Base-by-base conservation (phyloP, 495 filamentous ascomycete species). In the Daldinia loculata region DNA sequence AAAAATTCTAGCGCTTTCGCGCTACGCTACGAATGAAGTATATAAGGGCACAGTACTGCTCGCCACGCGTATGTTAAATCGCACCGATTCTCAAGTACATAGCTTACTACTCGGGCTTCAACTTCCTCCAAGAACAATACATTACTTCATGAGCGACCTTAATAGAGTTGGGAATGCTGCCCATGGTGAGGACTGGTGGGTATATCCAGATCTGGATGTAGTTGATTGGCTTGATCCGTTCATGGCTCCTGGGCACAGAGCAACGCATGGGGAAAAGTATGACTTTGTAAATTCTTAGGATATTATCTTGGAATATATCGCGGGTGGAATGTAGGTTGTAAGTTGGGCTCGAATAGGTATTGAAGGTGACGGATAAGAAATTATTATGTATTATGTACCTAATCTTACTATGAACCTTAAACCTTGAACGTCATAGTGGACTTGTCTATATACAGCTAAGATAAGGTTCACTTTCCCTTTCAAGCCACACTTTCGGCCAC, bases 211-310 rank as follows among this genome's bases (percentile, higher is more conserved):
- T 39, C 17, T 1, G 12, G 73, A 75, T 29, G 0, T 1, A 7
- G 70, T 75, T n/a, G 62, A 75, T 41, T 75, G 73, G 73, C 6
- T 3, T 2, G 2, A 75, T 0, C 73, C 73, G 3, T 75, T 75
- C 19, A 61, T 56, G 52, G 65, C 29, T 3, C 51, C 27, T 0
- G 61, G 65, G 5, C 24, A 69, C 15, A 61, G 34, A 4, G 51
- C 69, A 12, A 72, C 72, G n/a, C 72, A 75, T 30, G 72, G 72
- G 0, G 0, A 56, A 1, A 1, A 41, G 17, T 72, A 43, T 17
- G 17, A 62, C 24, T 11, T 34, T 34, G 29, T 22, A n/a, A 9
- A 19, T 11, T 6, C n/a, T 43, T 48, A 48, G 43, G 2, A 22
- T 19, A 48, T 48, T 6, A 34, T 34, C 0, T 34, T 7, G 1